Base-by-base conservation (phyloP, 257 asterid genomes). In the Dorcoceras hygrometricum region DNA sequence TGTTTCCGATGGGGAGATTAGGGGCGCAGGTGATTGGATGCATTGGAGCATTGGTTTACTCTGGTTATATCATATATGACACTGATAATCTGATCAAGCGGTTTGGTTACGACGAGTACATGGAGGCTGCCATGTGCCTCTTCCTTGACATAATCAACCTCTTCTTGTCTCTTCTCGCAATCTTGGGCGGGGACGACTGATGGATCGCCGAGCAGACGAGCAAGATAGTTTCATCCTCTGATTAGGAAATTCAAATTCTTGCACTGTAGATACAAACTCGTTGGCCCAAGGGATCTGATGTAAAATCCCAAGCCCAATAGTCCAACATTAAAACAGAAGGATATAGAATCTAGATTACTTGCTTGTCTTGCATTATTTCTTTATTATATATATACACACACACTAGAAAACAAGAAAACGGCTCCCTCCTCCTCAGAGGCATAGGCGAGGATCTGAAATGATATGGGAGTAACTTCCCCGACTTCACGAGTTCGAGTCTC, bases 1-100 rank as follows among this genome's bases (percentile, higher is more conserved):
- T 83, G n/a, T 61, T 87, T 26, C 90, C 87, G 0, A 24, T 79
- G 69, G 92, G 92, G 36, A 32, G 46, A 32, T 0, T 62, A 23
- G 78, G 73, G 6, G 75, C 65, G 62, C 73, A 75, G 73, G 82
- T 82, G 63, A 71, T 76, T 26, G 89, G 85, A 4, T 83, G 85
- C 11, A 48, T 88, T 0, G 86, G 86, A 24, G 90, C 90, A 10
- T 73, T 88, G 9, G 70, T 88, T 3, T 83, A 86, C 78, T 83
- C 93, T 0, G 90, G 81, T 16, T 86, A 76, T 59, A 82, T 88
- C 55, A 72, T 88, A 68, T 88, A 83, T 58, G 95, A 88, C 12
- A 88, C 95, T 0, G 86, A 88, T 60, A 88, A 86, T 32, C 29
- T 86, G 70, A 88, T 88, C 76, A 88, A 84, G 65, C 78, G 88